Evolutionary conservation across 1,284 basidiomycete species (phyloP), one percentile per base, ranked within the genome.

Genomic region (Tilletia setariae): DNA sequence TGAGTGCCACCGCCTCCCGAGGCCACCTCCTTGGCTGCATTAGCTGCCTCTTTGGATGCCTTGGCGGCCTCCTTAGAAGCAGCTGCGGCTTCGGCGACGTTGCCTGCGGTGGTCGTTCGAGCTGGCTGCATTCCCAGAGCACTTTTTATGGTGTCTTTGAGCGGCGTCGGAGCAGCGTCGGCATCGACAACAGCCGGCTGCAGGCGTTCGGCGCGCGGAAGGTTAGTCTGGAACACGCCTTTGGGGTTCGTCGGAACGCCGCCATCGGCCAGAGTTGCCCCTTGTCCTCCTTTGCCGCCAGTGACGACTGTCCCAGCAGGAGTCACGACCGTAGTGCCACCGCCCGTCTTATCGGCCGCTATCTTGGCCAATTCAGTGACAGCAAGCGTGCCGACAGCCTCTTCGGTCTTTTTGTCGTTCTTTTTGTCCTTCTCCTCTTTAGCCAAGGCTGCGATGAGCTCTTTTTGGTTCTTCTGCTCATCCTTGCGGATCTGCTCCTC

Each of bases 401-500:
- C 56, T 8, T 25, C 19, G 15, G 28, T 30, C 23, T 53, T 53
- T 42, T 74, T 65, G 23, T 56, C 69, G 30, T 73, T 71, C 19
- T 68, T 51, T 1, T 67, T 67, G 13, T 68, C 66, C 63, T 76
- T 63, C 23, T 70, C 70, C 6, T 74, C 72, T 13, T 72, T 70
- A 51, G 70, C 74, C 13, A 61, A 8, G 0, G 66, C 71, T 1
- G 74, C 68, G 13, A 76, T 25, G 7, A 71, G 75, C 51, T 74
- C 74, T 53, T 77, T 76, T 11, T 72, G 74, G 56, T 73, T 30
- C 56, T 61, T 70, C 7, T 71, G 28, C 16, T 61, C 75, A 28
- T 68, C 49, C 0, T 69, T 70, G n/a, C 76, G 72, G 43, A 74
- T 74, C 69, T 68, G 68, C 7, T 30, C 67, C 51, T 76, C 75